Evolutionary conservation across 2,329 filamentous ascomycete genomes (phyloP).

Genomic region (Hypomyces rosellus): DNA sequence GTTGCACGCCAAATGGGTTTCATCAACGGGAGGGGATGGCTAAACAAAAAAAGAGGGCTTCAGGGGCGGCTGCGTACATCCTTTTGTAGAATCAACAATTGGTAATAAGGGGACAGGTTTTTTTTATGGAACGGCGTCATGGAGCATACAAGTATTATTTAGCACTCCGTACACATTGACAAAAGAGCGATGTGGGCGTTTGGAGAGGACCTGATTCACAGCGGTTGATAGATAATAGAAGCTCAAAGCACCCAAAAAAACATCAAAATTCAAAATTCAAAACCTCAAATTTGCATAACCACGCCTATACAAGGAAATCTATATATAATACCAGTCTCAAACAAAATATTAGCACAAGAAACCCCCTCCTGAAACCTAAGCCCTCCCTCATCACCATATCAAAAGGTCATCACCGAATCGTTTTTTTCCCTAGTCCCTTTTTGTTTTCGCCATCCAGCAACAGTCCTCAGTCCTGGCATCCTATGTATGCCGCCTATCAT

Average conservation of each 20-base stretch:
- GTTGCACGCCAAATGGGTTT: neutral
- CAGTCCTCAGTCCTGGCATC: neutral
- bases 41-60: neutral
- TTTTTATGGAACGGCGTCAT: neutral
- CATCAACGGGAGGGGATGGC: neutral
- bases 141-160: neutral
- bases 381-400: neutral
- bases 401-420: neutral
- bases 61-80: no score
- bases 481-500: neutral
- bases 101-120: neutral
- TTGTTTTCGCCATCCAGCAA: neutral
- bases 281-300: slow-evolving; percentile 7
- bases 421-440: neutral
- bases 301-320: slow-evolving; percentile 13
- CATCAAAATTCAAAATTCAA: neutral
- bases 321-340: slow-evolving; percentile 4
- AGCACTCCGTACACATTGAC: neutral
- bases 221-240: slow-evolving; percentile 13
- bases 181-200: neutral
- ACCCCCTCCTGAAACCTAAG: neutral
- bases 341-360: slow-evolving; percentile 1
- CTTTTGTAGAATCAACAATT: no score
- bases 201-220: slow-evolving; percentile 1
- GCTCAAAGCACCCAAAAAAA: neutral